Evolutionary conservation across 2,329 filamentous ascomycete species (phyloP).

Genomic region (Amphichorda felina): DNA sequence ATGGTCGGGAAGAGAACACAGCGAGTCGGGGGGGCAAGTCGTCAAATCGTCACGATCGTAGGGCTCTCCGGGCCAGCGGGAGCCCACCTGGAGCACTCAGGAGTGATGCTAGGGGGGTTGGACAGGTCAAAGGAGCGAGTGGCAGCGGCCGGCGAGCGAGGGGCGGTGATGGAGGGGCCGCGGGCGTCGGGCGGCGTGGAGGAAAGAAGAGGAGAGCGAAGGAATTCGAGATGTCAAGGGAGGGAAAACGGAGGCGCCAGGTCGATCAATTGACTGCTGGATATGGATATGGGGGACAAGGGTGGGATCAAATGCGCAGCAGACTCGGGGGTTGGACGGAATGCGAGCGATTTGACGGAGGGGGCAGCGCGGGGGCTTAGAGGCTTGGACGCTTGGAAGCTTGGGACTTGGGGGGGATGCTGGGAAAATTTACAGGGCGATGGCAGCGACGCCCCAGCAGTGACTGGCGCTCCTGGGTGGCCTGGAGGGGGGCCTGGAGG

Average conservation of each 20-base stretch:
- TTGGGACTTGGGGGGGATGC: no score
- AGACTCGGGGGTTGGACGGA: background rate
- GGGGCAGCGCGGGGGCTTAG: no score
- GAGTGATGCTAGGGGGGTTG: no score
- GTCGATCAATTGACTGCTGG: conserved; percentile 1
- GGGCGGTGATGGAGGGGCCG: background rate
- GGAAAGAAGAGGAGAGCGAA: background rate
- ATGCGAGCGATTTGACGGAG: conserved; percentile 1
- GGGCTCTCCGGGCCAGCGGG: background rate
- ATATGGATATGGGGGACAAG: background rate
- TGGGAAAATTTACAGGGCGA: no score
- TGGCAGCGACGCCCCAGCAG: no score
- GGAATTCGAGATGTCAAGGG: background rate
- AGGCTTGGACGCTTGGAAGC: no score
- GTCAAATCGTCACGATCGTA: no score
- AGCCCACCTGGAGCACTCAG: background rate
- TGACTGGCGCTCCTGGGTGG: no score
- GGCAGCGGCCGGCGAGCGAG: background rate
- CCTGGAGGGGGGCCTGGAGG: no score
- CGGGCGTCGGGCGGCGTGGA: background rate
- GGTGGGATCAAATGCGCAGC: background rate
- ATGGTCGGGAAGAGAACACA: background rate
- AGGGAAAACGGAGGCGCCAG: conserved; percentile 2
- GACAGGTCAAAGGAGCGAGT: no score
- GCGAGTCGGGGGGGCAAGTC: no score